Conservation (phyloP, 257 asterid genomes). For the Scutellaria minor region DNA sequence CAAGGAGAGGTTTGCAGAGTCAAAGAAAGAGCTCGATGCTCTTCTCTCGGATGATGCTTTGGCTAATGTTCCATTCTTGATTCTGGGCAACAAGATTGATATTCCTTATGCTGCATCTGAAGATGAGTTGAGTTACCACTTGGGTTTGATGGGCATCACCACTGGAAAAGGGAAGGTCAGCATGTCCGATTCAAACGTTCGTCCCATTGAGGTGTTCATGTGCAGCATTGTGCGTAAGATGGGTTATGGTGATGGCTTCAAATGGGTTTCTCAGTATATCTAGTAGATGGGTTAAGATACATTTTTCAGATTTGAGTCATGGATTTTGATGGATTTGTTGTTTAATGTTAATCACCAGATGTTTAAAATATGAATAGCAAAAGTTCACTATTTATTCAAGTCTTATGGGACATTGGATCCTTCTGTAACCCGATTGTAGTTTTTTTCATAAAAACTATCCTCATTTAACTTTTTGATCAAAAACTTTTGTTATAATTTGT, state of each 20-base stretch:
- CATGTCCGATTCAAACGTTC: conserved; percentile 48
- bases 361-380: conserved; percentile 20
- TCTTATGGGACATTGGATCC: conserved; percentile 7
- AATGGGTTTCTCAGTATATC: conserved; percentile 66
- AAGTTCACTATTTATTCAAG: conserved; percentile 4
- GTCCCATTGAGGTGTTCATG: conserved; percentile 66
- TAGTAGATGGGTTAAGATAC: conserved; percentile 40
- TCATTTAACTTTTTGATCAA: too few species aligned
- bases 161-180: conserved; percentile 65
- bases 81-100: conserved; percentile 63
- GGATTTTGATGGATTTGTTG: conserved; percentile 26
- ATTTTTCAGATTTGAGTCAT: conserved; percentile 14
- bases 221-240: conserved; percentile 71
- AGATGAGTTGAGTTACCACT: conserved; percentile 53
- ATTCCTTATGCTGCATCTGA: conserved; percentile 62
- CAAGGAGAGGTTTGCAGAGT: conserved; percentile 64
- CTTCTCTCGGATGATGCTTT: conserved; percentile 58
- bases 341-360: conserved; percentile 15
- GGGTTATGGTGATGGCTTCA: conserved; percentile 69
- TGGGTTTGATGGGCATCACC: conserved; percentile 58
- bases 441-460: too few species aligned
- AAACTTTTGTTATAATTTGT: too few species aligned
- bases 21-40: conserved; percentile 65
- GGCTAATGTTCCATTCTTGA: conserved; percentile 59
- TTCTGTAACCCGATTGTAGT: background rate